Conservation (phyloP, 306 rosid genomes). For the Carpinus viminea region DNA sequence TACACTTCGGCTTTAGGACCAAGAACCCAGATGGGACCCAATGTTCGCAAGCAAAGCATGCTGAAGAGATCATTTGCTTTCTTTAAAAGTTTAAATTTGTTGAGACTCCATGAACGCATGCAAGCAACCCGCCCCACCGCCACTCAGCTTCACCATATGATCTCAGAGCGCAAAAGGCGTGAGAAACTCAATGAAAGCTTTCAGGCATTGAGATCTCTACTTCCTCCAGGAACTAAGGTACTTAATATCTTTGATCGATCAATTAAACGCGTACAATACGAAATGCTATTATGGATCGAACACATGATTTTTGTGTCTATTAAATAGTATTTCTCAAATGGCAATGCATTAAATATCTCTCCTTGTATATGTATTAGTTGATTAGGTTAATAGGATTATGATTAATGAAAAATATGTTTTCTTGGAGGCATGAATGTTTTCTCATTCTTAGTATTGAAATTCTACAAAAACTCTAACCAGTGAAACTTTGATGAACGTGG, state of each 20-base stretch:
- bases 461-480: too few species aligned
- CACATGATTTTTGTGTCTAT: too few species aligned
- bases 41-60: slow-evolving; percentile 39
- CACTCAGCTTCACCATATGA: slow-evolving; percentile 72
- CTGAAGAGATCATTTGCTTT: slow-evolving; percentile 62
- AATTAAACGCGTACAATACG: too few species aligned
- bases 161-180: slow-evolving; percentile 81
- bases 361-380: neutral
- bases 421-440: too few species aligned
- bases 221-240: slow-evolving; percentile 90
- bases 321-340: neutral
- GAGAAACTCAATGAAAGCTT: slow-evolving; percentile 83
- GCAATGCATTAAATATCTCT: neutral
- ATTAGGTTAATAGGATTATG: too few species aligned
- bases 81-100: slow-evolving; percentile 42
- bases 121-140: slow-evolving; percentile 50
- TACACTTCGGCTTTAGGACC: slow-evolving; percentile 33
- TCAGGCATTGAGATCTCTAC: slow-evolving; percentile 63
- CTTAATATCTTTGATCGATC: neutral
- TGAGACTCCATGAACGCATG: slow-evolving; percentile 45
- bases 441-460: too few species aligned
- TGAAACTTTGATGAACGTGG: too few species aligned
- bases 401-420: too few species aligned
- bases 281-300: too few species aligned
- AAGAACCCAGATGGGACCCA: slow-evolving; percentile 24